Evolutionary conservation across 345 rosid genomes (phyloP).

Genomic region (Corchorus capsularis): DNA sequence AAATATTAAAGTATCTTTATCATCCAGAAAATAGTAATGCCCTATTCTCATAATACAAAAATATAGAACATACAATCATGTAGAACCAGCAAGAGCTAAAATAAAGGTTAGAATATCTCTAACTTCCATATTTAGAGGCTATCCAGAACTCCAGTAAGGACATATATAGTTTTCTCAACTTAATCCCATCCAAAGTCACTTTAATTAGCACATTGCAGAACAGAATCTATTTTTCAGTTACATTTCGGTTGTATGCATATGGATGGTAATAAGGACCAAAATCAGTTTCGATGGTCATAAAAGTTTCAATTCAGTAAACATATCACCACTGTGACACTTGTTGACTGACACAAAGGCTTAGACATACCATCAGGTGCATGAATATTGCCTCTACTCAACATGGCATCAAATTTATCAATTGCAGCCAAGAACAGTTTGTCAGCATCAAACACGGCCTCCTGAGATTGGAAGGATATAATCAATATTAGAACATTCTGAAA

Average conservation of each 20-base stretch:
- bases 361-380: constrained; percentile 65
- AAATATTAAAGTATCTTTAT: background rate
- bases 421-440: constrained; percentile 79
- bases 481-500: background rate
- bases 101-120: background rate
- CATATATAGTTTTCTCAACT: background rate
- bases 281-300: background rate
- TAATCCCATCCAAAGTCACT: background rate
- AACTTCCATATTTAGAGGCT: background rate
- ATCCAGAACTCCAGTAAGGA: background rate
- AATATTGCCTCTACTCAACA: constrained; percentile 64
- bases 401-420: constrained; percentile 66
- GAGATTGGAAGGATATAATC: constrained; percentile 26
- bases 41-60: background rate
- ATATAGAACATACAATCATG: background rate
- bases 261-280: too few species aligned
- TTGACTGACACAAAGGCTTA: background rate
- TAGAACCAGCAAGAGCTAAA: background rate
- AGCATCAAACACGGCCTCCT: constrained; percentile 73
- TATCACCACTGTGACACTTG: background rate
- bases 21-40: background rate
- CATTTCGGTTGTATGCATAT: too few species aligned
- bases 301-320: background rate
- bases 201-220: constrained; percentile 5
- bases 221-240: background rate